Evolutionary conservation across 2,329 filamentous ascomycete genomes (phyloP).

Genomic region (Botrytis cinerea): DNA sequence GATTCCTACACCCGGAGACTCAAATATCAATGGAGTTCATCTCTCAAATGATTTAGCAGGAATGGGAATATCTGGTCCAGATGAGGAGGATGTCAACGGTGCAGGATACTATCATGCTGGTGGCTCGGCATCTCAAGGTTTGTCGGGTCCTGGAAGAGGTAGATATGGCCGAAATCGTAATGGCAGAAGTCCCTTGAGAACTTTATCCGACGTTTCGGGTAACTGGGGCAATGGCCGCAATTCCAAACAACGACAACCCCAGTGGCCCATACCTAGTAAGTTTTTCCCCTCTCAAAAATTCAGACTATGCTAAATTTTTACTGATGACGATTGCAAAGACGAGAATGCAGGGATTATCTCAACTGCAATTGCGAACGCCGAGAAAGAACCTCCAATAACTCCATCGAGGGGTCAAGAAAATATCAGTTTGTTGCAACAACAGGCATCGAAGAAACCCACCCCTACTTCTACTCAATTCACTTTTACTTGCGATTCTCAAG

Average conservation of each 20-base stretch:
- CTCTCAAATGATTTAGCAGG: conserved; percentile 65
- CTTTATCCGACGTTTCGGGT: conserved; percentile 55
- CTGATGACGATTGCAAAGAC: conserved; percentile 45
- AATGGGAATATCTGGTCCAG: conserved; percentile 57
- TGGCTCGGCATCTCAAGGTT: conserved; percentile 60
- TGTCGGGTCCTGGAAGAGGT: conserved; percentile 83
- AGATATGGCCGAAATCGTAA: conserved; percentile 71
- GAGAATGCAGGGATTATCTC: conserved; percentile 80
- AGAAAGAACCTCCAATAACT: conserved; percentile 59
- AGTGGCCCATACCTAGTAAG: conserved; percentile 41
- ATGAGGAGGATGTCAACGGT: conserved; percentile 47
- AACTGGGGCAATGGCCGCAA: conserved; percentile 42
- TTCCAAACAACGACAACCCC: conserved; percentile 40
- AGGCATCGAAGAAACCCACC: conserved; percentile 59
- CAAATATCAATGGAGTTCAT: conserved; percentile 47
- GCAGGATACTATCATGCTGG: conserved; percentile 58
- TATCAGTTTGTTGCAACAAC: conserved; percentile 74
- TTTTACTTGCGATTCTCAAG: conserved; percentile 91
- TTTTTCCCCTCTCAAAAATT: conserved; percentile 23
- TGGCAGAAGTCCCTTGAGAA: conserved; percentile 62
- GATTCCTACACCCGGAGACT: conserved; percentile 84
- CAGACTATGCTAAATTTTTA: conserved; percentile 26
- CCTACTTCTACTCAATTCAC: conserved; percentile 88
- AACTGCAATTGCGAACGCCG: conserved; percentile 88
- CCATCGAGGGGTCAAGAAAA: conserved; percentile 71